These are phyloP conservation scores for Dactylellina leptospora DNA, from an alignment of 2,329 filamentous ascomycete species.

Conservation along the genomic window DNA sequence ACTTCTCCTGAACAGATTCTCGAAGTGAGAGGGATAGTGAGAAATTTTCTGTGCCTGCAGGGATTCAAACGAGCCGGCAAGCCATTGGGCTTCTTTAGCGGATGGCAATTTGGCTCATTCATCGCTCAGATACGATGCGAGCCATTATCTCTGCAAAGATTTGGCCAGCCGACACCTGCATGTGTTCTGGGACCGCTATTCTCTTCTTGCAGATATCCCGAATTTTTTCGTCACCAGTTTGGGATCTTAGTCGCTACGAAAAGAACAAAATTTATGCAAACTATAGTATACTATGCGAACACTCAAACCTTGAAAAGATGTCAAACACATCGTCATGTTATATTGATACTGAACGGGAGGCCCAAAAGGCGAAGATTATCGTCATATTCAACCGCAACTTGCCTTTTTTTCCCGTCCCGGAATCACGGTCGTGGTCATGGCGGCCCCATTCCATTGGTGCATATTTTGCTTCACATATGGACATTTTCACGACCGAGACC, in stretches of 20 bases:
- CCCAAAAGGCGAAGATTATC: constrained; percentile 12
- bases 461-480: constrained; percentile 29
- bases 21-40: neutral
- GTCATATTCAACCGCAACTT: constrained; percentile 28
- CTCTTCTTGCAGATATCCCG: constrained; percentile 3
- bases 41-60: constrained; percentile 27
- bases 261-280: no score
- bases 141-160: constrained; percentile 31
- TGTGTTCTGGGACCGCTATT: constrained; percentile 33
- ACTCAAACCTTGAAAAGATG: no score
- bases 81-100: constrained; percentile 18
- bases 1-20: constrained; percentile 20
- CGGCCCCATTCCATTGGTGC: constrained; percentile 50
- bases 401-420: constrained; percentile 45
- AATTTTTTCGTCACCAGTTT: neutral
- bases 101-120: constrained; percentile 35
- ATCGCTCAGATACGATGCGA: constrained; percentile 48
- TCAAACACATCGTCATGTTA: no score
- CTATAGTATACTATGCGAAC: no score
- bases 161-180: constrained; percentile 34
- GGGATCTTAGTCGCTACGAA: no score
- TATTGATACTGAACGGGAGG: neutral
- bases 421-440: constrained; percentile 44
- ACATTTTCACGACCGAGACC: no score
- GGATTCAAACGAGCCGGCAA: constrained; percentile 18